Conservation (phyloP, 139 green algal genomes). For the Chlamydomonas schloesseri region DNA sequence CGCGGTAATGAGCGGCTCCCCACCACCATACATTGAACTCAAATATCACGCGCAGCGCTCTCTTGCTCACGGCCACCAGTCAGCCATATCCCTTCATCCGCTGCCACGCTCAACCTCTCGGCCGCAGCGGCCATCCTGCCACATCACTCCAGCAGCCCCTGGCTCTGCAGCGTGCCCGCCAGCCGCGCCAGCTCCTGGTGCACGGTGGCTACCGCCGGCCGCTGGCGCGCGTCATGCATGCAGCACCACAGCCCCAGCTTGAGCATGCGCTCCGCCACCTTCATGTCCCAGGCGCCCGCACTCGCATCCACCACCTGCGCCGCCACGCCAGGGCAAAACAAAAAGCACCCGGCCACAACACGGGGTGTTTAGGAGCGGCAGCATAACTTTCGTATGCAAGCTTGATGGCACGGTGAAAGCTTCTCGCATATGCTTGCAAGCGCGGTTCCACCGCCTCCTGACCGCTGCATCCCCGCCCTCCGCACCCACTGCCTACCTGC, state of each 20-base stretch:
- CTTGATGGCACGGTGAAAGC: too few species aligned
- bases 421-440: too few species aligned
- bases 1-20: too few species aligned
- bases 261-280: conserved; percentile 51
- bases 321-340: background rate
- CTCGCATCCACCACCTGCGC: conserved; percentile 41
- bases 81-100: too few species aligned
- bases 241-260: conserved; percentile 62
- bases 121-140: too few species aligned
- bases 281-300: conserved; percentile 49
- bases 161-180: background rate
- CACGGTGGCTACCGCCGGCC: conserved; percentile 1
- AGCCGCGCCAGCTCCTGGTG: conserved; percentile 13
- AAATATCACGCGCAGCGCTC: background rate
- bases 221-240: conserved; percentile 43
- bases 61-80: too few species aligned
- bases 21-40: too few species aligned
- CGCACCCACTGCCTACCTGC: background rate
- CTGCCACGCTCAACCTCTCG: background rate
- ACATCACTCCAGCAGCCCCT: background rate
- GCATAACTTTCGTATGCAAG: too few species aligned
- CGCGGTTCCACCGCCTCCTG: too few species aligned
- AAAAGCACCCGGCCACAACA: too few species aligned
- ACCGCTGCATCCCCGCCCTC: too few species aligned
- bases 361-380: too few species aligned